Evolutionary conservation across 257 asterid genomes (phyloP), one percentile per base, ranked within the genome.

Genomic region (Parsonsia alboflavescens): DNA sequence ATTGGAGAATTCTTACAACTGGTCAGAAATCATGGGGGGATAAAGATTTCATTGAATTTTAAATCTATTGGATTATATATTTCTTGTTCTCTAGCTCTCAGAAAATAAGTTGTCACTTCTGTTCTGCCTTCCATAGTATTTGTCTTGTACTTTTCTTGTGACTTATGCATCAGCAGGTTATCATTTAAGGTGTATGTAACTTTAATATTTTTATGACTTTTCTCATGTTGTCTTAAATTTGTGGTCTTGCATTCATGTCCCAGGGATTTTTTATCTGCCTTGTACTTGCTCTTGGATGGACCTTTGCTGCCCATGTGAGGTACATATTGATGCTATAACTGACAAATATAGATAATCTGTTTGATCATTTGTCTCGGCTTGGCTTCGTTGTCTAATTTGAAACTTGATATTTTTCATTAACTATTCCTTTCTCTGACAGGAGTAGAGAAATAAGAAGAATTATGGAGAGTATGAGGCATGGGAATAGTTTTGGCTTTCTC

Each of bases 261-360:
- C 90, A 95, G 99, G 99, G 99, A 72, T 89, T 79, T 80, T 13
- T 75, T 12, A 92, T 95, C 74, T 89, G 97, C 89, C 85, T 92
- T 76, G 2, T 75, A 73, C 98, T 95, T 75, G 97, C 97, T 74
- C 89, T 89, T 89, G 99, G 99, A 76, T 95, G 99, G 99, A 88
- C 81, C 75, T 80, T 84, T 82, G 99, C 99, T 82, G 88, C 98
- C 63, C 86, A 78, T 80, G 97, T 95, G 82, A 95, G 99, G 99
- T 92, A 88, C 44, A 72, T 0, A 22, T 63, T 72, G 50, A 21
- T 65, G 49, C 26, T 33, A 36, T 64, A 64, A 64, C 65, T 22
- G 71, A 16, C 46, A 73, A 11, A 39, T 52, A 46, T 78, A 42
- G 46, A 48, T 66, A 70, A 28, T 16, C 45, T 17, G 28, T 69